Percentiles rank a stretch among this genome's conserved stretches.
Evolutionary conservation across 2,329 filamentous ascomycete genomes (phyloP).

Genomic region (Epichloe gansuensis): DNA sequence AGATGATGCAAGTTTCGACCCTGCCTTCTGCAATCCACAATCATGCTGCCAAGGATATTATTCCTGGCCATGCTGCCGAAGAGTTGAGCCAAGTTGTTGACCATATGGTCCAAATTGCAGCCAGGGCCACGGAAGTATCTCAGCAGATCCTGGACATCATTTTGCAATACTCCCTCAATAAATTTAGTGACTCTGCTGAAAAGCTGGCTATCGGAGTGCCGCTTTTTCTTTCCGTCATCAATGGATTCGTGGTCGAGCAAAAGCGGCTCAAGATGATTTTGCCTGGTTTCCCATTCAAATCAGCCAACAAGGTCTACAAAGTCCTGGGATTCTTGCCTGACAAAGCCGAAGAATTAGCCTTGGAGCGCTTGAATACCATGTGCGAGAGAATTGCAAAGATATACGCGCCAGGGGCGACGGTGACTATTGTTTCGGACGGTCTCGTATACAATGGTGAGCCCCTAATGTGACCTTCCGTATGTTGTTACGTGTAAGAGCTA

Average conservation of each 20-base stretch:
- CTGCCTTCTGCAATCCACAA: neutral
- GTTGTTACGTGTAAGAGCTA: neutral
- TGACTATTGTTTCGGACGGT: slow-evolving; percentile 38
- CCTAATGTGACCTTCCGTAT: neutral
- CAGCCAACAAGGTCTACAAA: slow-evolving; percentile 21
- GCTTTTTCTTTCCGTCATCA: slow-evolving; percentile 14
- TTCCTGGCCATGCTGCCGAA: neutral
- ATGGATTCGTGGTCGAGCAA: slow-evolving; percentile 11
- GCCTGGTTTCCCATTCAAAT: slow-evolving; percentile 21
- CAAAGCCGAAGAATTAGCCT: slow-evolving; percentile 19
- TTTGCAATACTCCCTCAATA: slow-evolving; percentile 15
- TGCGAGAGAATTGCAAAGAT: slow-evolving; percentile 15
- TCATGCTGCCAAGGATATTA: neutral
- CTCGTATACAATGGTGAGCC: slow-evolving; percentile 37
- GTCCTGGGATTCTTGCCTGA: slow-evolving; percentile 18
- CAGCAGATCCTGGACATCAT: slow-evolving; percentile 13
- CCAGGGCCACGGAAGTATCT: slow-evolving; percentile 2
- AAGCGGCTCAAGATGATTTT: slow-evolving; percentile 14
- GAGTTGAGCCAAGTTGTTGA: neutral
- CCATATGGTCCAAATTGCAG: neutral
- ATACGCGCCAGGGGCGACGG: slow-evolving; percentile 16
- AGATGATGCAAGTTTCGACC: neutral
- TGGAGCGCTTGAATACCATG: slow-evolving; percentile 15
- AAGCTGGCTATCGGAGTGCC: slow-evolving; percentile 8
- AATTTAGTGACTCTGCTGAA: slow-evolving; percentile 13